These are phyloP conservation scores for Dendrobium officinale DNA, from an alignment of 106 monocot genomes.

Conservation along the genomic window DNA sequence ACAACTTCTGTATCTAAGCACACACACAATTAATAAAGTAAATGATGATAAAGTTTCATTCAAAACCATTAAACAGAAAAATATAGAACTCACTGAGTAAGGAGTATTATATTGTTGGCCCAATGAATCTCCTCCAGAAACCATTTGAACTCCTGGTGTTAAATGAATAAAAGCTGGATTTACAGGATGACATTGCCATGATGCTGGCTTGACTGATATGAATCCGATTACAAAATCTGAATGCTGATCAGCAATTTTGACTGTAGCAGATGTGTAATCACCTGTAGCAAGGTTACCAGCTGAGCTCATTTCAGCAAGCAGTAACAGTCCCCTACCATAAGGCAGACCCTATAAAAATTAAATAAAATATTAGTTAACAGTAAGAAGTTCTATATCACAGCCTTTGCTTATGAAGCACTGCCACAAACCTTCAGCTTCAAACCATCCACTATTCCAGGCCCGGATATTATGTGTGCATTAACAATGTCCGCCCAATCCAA, in stretches of 20 bases:
- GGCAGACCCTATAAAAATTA: slow-evolving; percentile 55
- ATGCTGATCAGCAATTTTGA: slow-evolving; percentile 92
- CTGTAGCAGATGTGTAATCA: slow-evolving; percentile 91
- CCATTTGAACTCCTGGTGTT: slow-evolving; percentile 97
- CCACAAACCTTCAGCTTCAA: slow-evolving; percentile 75
- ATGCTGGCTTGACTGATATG: slow-evolving; percentile 95
- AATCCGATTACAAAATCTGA: slow-evolving; percentile 98
- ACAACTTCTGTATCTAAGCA: neutral
- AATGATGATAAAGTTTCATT: neutral
- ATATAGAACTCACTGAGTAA: slow-evolving; percentile 61
- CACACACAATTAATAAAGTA: neutral
- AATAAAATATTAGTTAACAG: slow-evolving; percentile 1
- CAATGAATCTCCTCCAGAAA: slow-evolving; percentile 81
- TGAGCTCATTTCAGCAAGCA: slow-evolving; percentile 99
- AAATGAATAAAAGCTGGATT: slow-evolving; percentile 84
- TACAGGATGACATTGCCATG: slow-evolving; percentile 57
- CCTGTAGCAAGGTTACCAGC: slow-evolving; percentile 86
- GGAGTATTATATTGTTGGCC: slow-evolving; percentile 99
- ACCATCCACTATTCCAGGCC: slow-evolving; percentile 98
- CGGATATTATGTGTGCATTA: slow-evolving; percentile 94
- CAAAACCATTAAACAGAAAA: neutral
- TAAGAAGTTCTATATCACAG: neutral
- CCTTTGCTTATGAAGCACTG: neutral
- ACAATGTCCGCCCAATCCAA: slow-evolving; percentile 98
- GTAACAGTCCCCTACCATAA: slow-evolving; percentile 62